Conservation (phyloP, 805 yeast genomes). For the Helenozyma rhizophorensis region DNA sequence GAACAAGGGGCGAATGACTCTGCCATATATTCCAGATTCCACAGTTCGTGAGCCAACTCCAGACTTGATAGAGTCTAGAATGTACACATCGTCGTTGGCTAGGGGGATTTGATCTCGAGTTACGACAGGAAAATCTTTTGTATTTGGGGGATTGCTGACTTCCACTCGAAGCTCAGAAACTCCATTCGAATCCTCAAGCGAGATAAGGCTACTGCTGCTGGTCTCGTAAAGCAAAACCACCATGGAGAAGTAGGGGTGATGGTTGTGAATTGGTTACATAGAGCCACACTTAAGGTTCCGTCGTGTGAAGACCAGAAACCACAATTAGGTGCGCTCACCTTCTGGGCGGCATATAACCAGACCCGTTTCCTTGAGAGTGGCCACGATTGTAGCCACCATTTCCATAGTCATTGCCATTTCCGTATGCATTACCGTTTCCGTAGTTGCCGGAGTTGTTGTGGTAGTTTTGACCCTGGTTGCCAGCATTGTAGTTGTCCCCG, state of each 20-base stretch:
- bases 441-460: too few species aligned
- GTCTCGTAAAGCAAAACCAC: slow-evolving; percentile 3
- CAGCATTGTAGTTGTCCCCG: slow-evolving; percentile 1
- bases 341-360: background rate
- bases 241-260: too few species aligned
- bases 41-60: slow-evolving; percentile 38
- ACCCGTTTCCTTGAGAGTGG: background rate
- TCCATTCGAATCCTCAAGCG: slow-evolving; percentile 1
- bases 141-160: background rate
- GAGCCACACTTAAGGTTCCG: too few species aligned
- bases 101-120: slow-evolving; percentile 1
- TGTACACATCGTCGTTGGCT: slow-evolving; percentile 14
- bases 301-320: too few species aligned
- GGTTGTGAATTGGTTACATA: too few species aligned
- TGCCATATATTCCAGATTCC: slow-evolving; percentile 32
- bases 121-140: background rate
- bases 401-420: too few species aligned
- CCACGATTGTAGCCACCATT: background rate
- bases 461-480: too few species aligned
- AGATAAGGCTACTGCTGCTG: background rate
- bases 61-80: slow-evolving; percentile 49
- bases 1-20: slow-evolving; percentile 47
- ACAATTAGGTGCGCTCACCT: too few species aligned
- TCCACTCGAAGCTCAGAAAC: background rate
- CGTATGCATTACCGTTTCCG: too few species aligned